Evolutionary conservation across 2,329 filamentous ascomycete genomes (phyloP).

Genomic region (Fusarium tupiense): DNA sequence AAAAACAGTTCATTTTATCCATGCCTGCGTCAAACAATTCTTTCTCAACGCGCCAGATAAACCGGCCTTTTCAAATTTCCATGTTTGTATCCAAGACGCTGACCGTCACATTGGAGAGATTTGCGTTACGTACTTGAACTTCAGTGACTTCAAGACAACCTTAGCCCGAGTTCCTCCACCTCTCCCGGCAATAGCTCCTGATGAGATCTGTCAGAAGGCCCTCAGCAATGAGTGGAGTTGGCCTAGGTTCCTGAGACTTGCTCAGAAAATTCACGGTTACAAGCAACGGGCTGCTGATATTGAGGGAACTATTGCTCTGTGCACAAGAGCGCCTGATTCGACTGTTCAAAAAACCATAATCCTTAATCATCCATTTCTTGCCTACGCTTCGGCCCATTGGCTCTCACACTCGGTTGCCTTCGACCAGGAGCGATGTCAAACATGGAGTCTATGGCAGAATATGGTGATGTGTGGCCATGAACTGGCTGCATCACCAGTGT

Average conservation of each 20-base stretch:
- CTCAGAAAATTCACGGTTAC: accelerated
- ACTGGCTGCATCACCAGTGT: background rate
- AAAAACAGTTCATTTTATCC: background rate
- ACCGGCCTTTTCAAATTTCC: accelerated
- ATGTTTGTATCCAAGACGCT: accelerated
- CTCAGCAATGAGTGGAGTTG: background rate
- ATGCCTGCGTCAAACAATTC: background rate
- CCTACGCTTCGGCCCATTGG: background rate
- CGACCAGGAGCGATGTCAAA: accelerated
- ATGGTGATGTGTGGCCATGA: accelerated
- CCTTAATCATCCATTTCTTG: background rate
- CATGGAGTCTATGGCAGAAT: background rate
- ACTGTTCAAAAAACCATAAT: accelerated
- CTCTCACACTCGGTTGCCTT: background rate
- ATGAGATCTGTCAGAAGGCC: accelerated
- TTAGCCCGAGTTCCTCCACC: accelerated
- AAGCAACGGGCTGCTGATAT: background rate
- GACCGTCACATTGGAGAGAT: background rate
- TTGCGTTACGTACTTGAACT: background rate
- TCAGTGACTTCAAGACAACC: background rate
- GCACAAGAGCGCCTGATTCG: accelerated
- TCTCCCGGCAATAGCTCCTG: accelerated
- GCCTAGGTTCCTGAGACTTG: accelerated
- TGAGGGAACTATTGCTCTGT: accelerated
- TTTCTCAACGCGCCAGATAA: accelerated